phyloP scores from a whole-genome alignment of 345 rosid species.

The Erodium maritimum region DNA sequence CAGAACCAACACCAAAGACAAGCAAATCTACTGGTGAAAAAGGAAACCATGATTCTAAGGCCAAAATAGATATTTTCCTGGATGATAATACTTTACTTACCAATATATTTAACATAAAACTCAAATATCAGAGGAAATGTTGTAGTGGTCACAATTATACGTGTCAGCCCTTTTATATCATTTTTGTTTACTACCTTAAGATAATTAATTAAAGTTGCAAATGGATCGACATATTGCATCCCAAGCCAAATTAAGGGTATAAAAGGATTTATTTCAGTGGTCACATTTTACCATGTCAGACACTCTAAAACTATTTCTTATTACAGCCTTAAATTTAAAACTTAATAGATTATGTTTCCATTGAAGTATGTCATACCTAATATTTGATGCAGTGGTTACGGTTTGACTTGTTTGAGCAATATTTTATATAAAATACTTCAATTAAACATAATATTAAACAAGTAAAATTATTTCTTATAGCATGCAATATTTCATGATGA shows the following conservation, averaged over 20 bases:
- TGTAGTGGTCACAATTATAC: not conserved
- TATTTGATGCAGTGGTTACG: constrained; percentile 1
- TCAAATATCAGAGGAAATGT: not conserved
- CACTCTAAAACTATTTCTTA: not conserved
- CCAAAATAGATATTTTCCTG: not conserved
- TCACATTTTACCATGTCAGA: not conserved
- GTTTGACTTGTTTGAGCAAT: not conserved
- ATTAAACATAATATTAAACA: too few relatives aligned
- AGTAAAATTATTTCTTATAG: too few relatives aligned
- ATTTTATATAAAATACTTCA: too few relatives aligned
- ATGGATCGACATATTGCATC: not conserved
- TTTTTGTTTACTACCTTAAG: not conserved
- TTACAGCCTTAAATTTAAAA: too few relatives aligned
- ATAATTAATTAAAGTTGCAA: too few relatives aligned
- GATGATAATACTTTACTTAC: too few relatives aligned
- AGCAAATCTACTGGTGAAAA: not conserved
- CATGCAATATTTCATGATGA: constrained; percentile 1
- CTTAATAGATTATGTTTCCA: too few relatives aligned
- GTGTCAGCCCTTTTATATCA: not conserved
- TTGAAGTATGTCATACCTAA: constrained; percentile 21
- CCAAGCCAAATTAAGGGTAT: not conserved
- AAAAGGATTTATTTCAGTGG: not conserved
- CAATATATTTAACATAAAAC: not conserved
- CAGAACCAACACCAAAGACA: not conserved
- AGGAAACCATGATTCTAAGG: not conserved